phyloP scores from a whole-genome alignment of 768 basidiomycete species.

The Tulasnella calospora region DNA sequence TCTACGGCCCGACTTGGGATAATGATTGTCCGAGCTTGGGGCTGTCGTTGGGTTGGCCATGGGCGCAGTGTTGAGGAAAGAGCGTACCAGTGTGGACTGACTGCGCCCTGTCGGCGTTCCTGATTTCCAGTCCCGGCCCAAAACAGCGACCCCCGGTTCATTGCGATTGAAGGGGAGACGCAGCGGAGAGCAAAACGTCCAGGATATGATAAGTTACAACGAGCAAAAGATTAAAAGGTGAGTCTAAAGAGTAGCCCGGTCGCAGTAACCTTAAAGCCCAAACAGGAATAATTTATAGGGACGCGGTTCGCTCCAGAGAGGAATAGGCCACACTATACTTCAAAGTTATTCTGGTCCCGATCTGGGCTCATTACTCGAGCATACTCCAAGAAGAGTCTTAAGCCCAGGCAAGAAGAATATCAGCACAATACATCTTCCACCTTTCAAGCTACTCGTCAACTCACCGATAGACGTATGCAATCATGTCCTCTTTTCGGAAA shows the following conservation, averaged over 20 bases:
- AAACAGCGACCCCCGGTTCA: background rate
- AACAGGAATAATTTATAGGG: background rate
- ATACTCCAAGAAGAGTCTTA: conserved; percentile 53
- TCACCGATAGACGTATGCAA: conserved; percentile 56
- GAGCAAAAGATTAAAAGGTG: background rate
- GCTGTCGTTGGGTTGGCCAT: background rate
- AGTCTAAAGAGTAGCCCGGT: background rate
- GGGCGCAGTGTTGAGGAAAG: background rate
- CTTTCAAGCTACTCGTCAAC: conserved; percentile 25
- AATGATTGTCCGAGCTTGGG: background rate
- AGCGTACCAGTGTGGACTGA: background rate
- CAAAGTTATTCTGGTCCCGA: conserved; percentile 41
- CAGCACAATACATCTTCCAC: background rate
- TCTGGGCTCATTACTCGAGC: conserved; percentile 49
- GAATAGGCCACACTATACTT: background rate
- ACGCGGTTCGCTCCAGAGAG: background rate
- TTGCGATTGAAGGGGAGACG: too few species aligned
- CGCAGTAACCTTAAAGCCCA: background rate
- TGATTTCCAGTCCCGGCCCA: background rate
- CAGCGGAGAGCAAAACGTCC: background rate
- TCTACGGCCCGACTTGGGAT: background rate
- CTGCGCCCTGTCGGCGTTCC: background rate
- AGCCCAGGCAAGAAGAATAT: background rate
- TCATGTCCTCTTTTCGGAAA: conserved; percentile 59
- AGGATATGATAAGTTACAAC: background rate